A percentile compares a stretch with the other conserved stretches of the same genome.
These are phyloP conservation scores for Rhizophora apiculata DNA, from an alignment of 345 rosid genomes.

Conservation along the genomic window DNA sequence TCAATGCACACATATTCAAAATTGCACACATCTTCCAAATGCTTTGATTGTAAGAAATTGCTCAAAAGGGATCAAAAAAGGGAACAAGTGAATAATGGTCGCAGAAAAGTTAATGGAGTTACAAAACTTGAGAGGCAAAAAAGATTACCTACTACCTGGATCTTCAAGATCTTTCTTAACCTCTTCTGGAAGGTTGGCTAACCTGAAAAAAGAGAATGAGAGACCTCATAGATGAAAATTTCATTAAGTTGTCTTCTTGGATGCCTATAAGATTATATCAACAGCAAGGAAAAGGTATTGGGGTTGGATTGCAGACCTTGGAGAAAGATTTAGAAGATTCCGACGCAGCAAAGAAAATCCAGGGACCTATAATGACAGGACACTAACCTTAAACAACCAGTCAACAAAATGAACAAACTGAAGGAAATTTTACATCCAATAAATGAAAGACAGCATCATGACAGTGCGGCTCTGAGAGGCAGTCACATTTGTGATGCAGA, in stretches of 20 bases:
- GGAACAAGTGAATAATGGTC: background rate
- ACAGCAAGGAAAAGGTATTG: background rate
- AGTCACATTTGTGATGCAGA: too few species aligned
- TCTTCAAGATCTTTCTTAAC: constrained; percentile 83
- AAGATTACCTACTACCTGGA: constrained; percentile 64
- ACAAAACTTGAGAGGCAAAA: background rate
- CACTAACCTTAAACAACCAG: constrained; percentile 13
- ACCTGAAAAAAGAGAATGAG: constrained; percentile 38
- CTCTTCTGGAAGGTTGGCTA: constrained; percentile 78
- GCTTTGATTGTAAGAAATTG: background rate
- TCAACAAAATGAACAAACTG: background rate
- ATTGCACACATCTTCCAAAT: background rate
- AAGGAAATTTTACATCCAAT: background rate
- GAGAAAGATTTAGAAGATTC: constrained; percentile 71
- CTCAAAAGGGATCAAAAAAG: background rate
- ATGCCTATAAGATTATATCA: background rate
- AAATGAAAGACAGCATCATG: background rate
- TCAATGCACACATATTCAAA: too few species aligned
- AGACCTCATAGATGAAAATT: constrained; percentile 1
- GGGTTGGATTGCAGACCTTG: constrained; percentile 43
- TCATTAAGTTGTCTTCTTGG: background rate
- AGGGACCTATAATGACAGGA: constrained; percentile 60
- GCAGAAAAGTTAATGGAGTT: background rate
- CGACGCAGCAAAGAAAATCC: constrained; percentile 62
- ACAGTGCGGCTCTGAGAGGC: too few species aligned